These are phyloP conservation scores for Pyrrhoderma lamaoense DNA, from an alignment of 1,284 basidiomycete species.

Conservation along the genomic window DNA sequence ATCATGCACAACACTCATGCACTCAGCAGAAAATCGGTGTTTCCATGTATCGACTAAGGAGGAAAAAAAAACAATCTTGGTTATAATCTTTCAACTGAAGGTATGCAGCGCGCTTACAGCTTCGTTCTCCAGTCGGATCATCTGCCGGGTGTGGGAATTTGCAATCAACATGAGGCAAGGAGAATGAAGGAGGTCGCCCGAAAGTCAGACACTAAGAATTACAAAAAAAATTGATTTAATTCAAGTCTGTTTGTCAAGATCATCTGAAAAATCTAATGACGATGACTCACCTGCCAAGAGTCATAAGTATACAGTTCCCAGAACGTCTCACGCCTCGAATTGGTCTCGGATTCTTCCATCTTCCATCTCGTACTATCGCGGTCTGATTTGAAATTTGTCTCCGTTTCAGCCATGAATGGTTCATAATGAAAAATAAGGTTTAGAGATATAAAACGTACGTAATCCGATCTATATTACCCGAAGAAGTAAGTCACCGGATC, in stretches of 20 bases:
- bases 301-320: slow-evolving; percentile 76
- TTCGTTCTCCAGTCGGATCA: slow-evolving; percentile 48
- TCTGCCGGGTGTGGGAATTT: slow-evolving; percentile 53
- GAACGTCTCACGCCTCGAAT: slow-evolving; percentile 58
- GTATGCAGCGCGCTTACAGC: slow-evolving; percentile 38
- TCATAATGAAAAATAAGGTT: slow-evolving; percentile 15
- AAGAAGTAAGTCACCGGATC: neutral
- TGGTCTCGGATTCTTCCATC: slow-evolving; percentile 50
- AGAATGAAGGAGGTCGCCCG: slow-evolving; percentile 67
- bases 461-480: slow-evolving; percentile 57
- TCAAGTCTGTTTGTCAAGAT: neutral
- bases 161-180: slow-evolving; percentile 64
- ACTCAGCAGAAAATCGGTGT: slow-evolving; percentile 68
- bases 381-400: slow-evolving; percentile 35
- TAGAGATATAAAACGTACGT: slow-evolving; percentile 40
- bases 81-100: neutral
- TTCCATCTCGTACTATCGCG: slow-evolving; percentile 66
- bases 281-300: slow-evolving; percentile 57
- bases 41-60: slow-evolving; percentile 68
- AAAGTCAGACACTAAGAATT: slow-evolving; percentile 54
- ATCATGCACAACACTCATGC: slow-evolving; percentile 71
- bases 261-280: neutral
- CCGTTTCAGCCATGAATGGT: no score
- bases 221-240: slow-evolving; percentile 12
- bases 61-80: no score